A percentile compares a stretch with the other conserved stretches of the same genome.
Conservation (phyloP, 176 grass and related monocot species). For the Paspalum vaginatum region DNA sequence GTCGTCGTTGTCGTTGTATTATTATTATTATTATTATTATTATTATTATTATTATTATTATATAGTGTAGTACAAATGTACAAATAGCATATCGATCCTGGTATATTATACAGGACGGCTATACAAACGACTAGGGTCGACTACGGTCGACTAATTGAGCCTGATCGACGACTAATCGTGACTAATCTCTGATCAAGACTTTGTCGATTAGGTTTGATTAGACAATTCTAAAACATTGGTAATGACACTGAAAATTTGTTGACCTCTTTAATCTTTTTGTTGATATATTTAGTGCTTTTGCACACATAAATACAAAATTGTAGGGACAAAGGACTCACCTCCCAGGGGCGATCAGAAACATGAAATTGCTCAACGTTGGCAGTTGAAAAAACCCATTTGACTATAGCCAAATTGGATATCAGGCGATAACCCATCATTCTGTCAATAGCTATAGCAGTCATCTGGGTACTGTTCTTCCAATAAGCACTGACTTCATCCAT, state of each 20-base stretch:
- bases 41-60: too few relatives aligned
- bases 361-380: constrained; percentile 84
- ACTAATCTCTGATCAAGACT: too few relatives aligned
- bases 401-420: constrained; percentile 87
- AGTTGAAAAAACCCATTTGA: constrained; percentile 91
- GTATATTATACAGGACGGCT: too few relatives aligned
- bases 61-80: too few relatives aligned
- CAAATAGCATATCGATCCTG: too few relatives aligned
- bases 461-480: constrained; percentile 97
- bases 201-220: too few relatives aligned
- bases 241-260: not conserved
- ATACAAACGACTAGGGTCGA: too few relatives aligned
- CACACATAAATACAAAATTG: constrained; percentile 3
- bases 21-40: too few relatives aligned
- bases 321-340: constrained; percentile 54
- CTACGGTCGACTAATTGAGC: too few relatives aligned
- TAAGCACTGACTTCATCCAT: constrained; percentile 85
- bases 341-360: constrained; percentile 97
- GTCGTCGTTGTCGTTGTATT: too few relatives aligned
- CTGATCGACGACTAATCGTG: too few relatives aligned
- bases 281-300: constrained; percentile 9
- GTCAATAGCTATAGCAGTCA: constrained; percentile 95
- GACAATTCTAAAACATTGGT: too few relatives aligned
- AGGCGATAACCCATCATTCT: constrained; percentile 97
- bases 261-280: constrained; percentile 21